phyloP scores from a whole-genome alignment of 2,329 filamentous ascomycete genomes.

The Lachnellula cervina region DNA sequence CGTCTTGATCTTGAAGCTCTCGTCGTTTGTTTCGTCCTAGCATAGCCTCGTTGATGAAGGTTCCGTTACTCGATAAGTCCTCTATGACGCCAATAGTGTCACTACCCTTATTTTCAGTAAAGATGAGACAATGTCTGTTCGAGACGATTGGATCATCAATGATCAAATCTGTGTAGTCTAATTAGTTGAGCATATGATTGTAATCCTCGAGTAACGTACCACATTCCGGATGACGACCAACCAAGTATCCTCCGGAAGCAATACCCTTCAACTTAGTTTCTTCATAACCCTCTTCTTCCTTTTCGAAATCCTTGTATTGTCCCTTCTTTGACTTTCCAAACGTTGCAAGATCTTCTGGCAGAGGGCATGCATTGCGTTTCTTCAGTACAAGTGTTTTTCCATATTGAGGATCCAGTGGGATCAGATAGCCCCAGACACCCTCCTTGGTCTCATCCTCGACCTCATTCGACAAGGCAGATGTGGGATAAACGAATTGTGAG shows the following conservation, averaged over 20 bases:
- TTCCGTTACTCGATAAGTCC: constrained; percentile 93
- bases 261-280: constrained; percentile 55
- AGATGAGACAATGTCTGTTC: constrained; percentile 74
- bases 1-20: constrained; percentile 83
- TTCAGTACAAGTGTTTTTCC: constrained; percentile 69
- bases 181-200: constrained; percentile 1
- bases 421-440: constrained; percentile 92
- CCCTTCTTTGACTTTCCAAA: constrained; percentile 38
- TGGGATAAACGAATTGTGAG: constrained; percentile 74
- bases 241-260: constrained; percentile 77
- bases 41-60: constrained; percentile 88
- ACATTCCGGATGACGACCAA: constrained; percentile 91
- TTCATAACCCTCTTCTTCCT: constrained; percentile 58
- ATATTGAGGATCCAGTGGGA: constrained; percentile 70
- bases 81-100: constrained; percentile 73
- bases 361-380: constrained; percentile 66
- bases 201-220: constrained; percentile 50
- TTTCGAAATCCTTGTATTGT: constrained; percentile 43
- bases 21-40: constrained; percentile 89
- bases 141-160: constrained; percentile 77
- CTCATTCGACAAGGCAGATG: constrained; percentile 69
- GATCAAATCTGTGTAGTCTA: constrained; percentile 53
- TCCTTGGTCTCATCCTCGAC: constrained; percentile 71
- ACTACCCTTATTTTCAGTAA: constrained; percentile 53
- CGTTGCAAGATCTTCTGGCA: constrained; percentile 43